Percentiles rank a stretch among this genome's conserved stretches.
These are phyloP conservation scores for Fusarium brevicatenulatum DNA, from an alignment of 2,329 filamentous ascomycete genomes.

Conservation along the genomic window DNA sequence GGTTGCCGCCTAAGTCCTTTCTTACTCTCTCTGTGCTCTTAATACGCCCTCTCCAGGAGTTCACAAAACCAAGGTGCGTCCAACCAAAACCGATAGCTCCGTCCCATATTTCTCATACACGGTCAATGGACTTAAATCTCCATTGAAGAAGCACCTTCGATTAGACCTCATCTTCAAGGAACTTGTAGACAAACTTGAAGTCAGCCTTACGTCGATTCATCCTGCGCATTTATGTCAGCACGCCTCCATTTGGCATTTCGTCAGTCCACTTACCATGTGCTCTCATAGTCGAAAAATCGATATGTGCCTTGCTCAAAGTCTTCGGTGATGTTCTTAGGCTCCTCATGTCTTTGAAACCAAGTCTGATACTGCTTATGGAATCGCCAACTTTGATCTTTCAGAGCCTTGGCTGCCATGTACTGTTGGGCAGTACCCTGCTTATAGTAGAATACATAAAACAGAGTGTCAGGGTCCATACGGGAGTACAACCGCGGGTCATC, in stretches of 20 bases:
- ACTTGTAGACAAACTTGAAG: slow-evolving; percentile 98
- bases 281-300: slow-evolving; percentile 99
- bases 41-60: slow-evolving; percentile 18
- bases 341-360: slow-evolving; percentile 98
- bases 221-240: slow-evolving; percentile 62
- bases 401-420: slow-evolving; percentile 92
- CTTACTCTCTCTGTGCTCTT: slow-evolving; percentile 21
- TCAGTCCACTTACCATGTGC: slow-evolving; percentile 80
- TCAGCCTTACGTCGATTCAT: slow-evolving; percentile 98
- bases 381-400: slow-evolving; percentile 98
- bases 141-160: not conserved
- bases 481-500: slow-evolving; percentile 90
- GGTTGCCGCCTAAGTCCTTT: slow-evolving; percentile 9
- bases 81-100: slow-evolving; percentile 32
- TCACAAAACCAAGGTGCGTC: slow-evolving; percentile 33
- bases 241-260: not conserved
- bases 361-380: slow-evolving; percentile 99
- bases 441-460: slow-evolving; percentile 99
- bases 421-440: slow-evolving; percentile 96
- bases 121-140: not conserved
- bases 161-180: slow-evolving; percentile 90
- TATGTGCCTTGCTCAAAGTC: slow-evolving; percentile 99
- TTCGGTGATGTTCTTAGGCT: slow-evolving; percentile 98
- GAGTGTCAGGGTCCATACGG: slow-evolving; percentile 91
- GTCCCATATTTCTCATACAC: slow-evolving; percentile 24